These are phyloP conservation scores for Cladophialophora exuberans DNA, from an alignment of 2,329 filamentous ascomycete species.

Conservation along the genomic window DNA sequence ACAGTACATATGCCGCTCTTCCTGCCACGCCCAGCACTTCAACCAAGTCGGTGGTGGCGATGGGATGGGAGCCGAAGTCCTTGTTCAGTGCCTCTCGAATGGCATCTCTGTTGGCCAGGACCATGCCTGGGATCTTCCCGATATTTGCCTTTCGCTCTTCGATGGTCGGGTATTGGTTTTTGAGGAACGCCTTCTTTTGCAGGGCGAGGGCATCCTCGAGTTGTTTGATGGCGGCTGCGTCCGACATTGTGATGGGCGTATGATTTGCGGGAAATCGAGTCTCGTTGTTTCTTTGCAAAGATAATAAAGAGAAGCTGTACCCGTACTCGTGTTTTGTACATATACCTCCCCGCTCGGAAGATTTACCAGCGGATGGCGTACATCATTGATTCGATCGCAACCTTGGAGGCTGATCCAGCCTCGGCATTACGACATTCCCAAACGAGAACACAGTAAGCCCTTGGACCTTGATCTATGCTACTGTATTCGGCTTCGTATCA, in stretches of 20 bases:
- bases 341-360: too few species aligned
- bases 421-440: too few species aligned
- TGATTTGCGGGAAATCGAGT: too few species aligned
- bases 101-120: slow-evolving; percentile 13
- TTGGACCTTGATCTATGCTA: too few species aligned
- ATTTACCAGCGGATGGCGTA: too few species aligned
- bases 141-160: slow-evolving; percentile 17
- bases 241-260: slow-evolving; percentile 12
- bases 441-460: too few species aligned
- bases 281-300: too few species aligned
- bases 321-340: too few species aligned
- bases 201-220: slow-evolving; percentile 42
- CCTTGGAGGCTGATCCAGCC: too few species aligned
- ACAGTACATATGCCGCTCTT: slow-evolving; percentile 9
- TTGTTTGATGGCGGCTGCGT: slow-evolving; percentile 32
- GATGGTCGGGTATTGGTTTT: slow-evolving; percentile 2
- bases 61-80: slow-evolving; percentile 10
- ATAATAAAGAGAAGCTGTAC: too few species aligned
- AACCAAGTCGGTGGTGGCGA: neutral
- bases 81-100: slow-evolving; percentile 10
- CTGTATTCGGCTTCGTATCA: too few species aligned
- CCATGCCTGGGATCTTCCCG: slow-evolving; percentile 11
- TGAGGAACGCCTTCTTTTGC: slow-evolving; percentile 3
- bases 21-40: slow-evolving; percentile 9
- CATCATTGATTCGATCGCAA: too few species aligned